These are phyloP conservation scores for Heliosperma pusillum DNA, from an alignment of 148 eudicot genomes.

Conservation along the genomic window DNA sequence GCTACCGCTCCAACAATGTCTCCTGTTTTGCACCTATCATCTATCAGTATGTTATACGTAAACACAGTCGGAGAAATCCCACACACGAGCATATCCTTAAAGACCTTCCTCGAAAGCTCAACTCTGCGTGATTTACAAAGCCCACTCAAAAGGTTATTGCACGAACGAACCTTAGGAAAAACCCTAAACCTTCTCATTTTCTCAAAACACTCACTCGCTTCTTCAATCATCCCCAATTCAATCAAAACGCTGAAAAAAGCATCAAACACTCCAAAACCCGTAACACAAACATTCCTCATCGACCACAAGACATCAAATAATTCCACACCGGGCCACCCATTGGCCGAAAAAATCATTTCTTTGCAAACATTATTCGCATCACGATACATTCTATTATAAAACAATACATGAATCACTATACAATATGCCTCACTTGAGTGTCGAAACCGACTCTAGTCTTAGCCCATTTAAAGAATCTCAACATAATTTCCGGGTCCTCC, in stretches of 20 bases:
- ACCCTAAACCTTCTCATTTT: conserved; percentile 61
- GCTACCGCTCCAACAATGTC: conserved; percentile 52
- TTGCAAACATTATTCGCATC: conserved; percentile 52
- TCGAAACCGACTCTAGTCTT: conserved; percentile 44
- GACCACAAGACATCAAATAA: conserved; percentile 67
- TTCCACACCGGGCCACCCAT: conserved; percentile 34
- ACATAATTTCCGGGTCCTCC: conserved; percentile 55
- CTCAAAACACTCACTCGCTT: conserved; percentile 65
- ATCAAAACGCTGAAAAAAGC: conserved; percentile 63
- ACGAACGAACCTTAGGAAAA: conserved; percentile 74
- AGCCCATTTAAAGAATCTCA: conserved; percentile 71
- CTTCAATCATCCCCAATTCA: conserved; percentile 76
- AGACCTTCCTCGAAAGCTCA: conserved; percentile 41
- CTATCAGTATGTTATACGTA: conserved; percentile 86
- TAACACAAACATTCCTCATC: conserved; percentile 54
- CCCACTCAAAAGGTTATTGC: conserved; percentile 65
- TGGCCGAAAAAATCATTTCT: conserved; percentile 41
- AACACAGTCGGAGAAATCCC: conserved; percentile 66
- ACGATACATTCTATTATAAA: conserved; percentile 62
- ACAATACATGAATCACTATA: conserved; percentile 65
- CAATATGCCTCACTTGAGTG: conserved; percentile 69
- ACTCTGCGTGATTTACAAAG: conserved; percentile 49
- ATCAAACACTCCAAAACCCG: conserved; percentile 87
- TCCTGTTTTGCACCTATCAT: conserved; percentile 66
- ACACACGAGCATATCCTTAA: conserved; percentile 59